phyloP scores from a whole-genome alignment of 2,329 filamentous ascomycete genomes.

The Penicillium freii region DNA sequence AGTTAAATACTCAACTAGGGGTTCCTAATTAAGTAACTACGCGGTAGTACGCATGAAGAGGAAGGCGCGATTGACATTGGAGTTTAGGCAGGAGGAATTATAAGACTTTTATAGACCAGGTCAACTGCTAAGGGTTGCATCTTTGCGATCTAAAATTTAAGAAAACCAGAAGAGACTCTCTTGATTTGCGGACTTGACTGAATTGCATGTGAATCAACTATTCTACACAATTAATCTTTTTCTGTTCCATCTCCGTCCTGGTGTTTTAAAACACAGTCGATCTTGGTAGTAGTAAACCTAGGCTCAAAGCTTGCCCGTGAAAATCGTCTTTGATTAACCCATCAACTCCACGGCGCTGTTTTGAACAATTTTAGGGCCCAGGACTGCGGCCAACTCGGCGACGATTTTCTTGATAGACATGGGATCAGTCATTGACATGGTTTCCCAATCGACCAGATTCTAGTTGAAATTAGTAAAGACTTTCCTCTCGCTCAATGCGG shows the following conservation, averaged over 20 bases:
- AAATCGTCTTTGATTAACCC: constrained; percentile 22
- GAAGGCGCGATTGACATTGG: not conserved
- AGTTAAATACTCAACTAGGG: not conserved
- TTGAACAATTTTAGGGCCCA: constrained; percentile 45
- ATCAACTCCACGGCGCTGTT: constrained; percentile 43
- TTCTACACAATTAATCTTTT: not conserved
- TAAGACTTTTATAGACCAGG: not conserved
- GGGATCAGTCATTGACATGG: constrained; percentile 41
- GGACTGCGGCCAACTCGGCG: constrained; percentile 46
- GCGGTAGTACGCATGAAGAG: not conserved
- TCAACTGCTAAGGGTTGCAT: not conserved
- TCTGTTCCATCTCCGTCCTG: not conserved
- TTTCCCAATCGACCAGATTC: constrained; percentile 50
- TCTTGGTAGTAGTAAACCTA: not conserved
- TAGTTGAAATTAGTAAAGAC: constrained; percentile 19
- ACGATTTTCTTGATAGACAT: constrained; percentile 49
- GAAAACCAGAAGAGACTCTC: not conserved
- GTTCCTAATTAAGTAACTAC: not conserved
- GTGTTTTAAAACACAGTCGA: no score
- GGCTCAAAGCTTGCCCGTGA: not conserved
- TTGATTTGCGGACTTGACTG: not conserved
- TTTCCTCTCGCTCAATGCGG: not conserved
- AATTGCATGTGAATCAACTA: not conserved
- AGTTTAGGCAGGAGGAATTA: no score
- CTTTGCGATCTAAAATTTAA: not conserved